Percentiles rank a stretch among this genome's conserved stretches.
Evolutionary conservation across 495 filamentous ascomycete species (phyloP).

Genomic region (Penicillium ucsense): DNA sequence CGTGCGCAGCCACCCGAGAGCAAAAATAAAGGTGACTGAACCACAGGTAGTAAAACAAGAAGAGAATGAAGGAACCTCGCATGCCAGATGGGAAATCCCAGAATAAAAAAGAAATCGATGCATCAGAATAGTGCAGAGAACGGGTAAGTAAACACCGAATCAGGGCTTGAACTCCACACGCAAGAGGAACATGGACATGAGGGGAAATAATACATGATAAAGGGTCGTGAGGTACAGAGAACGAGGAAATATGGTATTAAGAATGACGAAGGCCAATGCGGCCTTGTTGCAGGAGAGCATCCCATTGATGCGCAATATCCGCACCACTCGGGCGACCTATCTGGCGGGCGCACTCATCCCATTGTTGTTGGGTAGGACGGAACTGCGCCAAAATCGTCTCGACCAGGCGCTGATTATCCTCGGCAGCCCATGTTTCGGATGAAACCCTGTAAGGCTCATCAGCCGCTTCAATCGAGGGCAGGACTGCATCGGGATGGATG

Average conservation of each 20-base stretch:
- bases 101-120: too few relatives aligned
- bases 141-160: too few relatives aligned
- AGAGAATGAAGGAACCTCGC: too few relatives aligned
- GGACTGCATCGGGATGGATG: conserved; percentile 25
- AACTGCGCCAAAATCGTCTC: conserved; percentile 69
- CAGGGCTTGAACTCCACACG: too few relatives aligned
- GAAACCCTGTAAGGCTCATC: conserved; percentile 8
- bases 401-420: conserved; percentile 62
- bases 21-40: too few relatives aligned
- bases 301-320: conserved; percentile 62
- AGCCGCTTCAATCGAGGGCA: conserved; percentile 34
- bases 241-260: conserved; percentile 14
- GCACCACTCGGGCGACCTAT: conserved; percentile 50
- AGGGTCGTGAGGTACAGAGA: neutral
- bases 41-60: too few relatives aligned
- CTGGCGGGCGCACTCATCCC: conserved; percentile 67
- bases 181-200: too few relatives aligned
- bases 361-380: conserved; percentile 59
- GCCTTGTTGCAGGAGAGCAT: conserved; percentile 52
- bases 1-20: too few relatives aligned
- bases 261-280: conserved; percentile 39
- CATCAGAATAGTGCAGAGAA: too few relatives aligned
- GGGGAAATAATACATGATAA: too few relatives aligned
- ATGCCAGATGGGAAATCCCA: too few relatives aligned
- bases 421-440: conserved; percentile 47